Evolutionary conservation across 352 stramenopile genomes (phyloP).

Genomic region (Phytophthora citricola): DNA sequence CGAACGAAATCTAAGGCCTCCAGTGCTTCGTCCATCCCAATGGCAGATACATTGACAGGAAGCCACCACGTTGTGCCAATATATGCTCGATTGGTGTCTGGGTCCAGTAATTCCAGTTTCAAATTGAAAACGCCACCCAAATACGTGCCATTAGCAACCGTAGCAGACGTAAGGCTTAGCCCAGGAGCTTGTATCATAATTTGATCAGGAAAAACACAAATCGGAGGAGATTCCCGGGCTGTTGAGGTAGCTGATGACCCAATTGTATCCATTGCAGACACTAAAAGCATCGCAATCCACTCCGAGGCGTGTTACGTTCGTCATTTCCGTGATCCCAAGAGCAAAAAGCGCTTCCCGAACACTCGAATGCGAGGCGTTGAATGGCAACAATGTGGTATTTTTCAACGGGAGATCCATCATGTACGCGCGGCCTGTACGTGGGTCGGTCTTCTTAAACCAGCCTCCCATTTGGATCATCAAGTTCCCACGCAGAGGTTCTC

Average conservation of each 20-base stretch:
- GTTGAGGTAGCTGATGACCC: conserved; percentile 67
- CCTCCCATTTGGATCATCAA: conserved; percentile 70
- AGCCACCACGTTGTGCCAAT: conserved; percentile 68
- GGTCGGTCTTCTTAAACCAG: conserved; percentile 56
- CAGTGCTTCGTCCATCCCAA: conserved; percentile 77
- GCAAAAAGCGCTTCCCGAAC: conserved; percentile 46
- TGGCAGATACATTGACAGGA: conserved; percentile 72
- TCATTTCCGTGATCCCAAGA: conserved; percentile 49
- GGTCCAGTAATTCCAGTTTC: conserved; percentile 57
- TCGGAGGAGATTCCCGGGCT: conserved; percentile 68
- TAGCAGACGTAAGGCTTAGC: conserved; percentile 35
- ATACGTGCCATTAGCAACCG: conserved; percentile 79
- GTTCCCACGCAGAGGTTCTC: conserved; percentile 52
- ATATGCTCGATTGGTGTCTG: conserved; percentile 43
- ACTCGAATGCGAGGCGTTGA: conserved; percentile 38
- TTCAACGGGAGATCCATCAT: conserved; percentile 39
- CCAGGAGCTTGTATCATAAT: conserved; percentile 42
- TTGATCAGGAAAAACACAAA: conserved; percentile 48
- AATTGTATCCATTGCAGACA: conserved; percentile 74
- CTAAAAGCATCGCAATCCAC: conserved; percentile 65
- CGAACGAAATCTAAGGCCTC: conserved; percentile 72
- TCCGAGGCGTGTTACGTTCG: conserved; percentile 43
- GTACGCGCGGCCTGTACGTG: conserved; percentile 52
- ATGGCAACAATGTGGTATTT: conserved; percentile 55
- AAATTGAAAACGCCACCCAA: conserved; percentile 69